A percentile compares a stretch with the other conserved stretches of the same genome.
phyloP scores from a whole-genome alignment of 345 rosid genomes.

The Excoecaria agallocha region DNA sequence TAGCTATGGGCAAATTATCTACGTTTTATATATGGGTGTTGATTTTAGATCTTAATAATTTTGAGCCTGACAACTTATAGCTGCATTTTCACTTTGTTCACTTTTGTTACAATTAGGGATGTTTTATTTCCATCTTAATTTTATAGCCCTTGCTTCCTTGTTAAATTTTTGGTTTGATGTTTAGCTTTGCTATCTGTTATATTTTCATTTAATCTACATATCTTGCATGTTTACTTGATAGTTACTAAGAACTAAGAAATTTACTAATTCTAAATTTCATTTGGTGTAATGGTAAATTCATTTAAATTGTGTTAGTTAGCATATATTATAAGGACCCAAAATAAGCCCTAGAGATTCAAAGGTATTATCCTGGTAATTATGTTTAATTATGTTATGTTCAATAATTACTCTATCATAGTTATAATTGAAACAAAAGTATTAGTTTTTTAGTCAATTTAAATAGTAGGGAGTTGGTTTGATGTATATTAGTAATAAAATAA shows the following conservation, averaged over 20 bases:
- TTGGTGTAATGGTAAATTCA: neutral
- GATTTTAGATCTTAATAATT: constrained; percentile 14
- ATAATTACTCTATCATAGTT: no score
- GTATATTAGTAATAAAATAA: no score
- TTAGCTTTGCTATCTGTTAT: neutral
- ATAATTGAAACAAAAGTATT: no score
- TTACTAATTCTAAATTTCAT: neutral
- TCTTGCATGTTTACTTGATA: neutral
- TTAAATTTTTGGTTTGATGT: neutral
- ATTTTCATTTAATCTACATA: neutral
- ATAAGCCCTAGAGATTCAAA: no score
- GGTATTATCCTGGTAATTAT: no score
- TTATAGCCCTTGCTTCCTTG: neutral
- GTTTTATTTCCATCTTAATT: no score
- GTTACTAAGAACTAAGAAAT: neutral
- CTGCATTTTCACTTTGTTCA: constrained; percentile 6
- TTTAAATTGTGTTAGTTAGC: neutral
- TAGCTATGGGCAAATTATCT: constrained; percentile 53
- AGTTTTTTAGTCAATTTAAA: no score
- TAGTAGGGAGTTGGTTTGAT: no score
- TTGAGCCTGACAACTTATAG: neutral
- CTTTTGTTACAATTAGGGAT: constrained; percentile 1
- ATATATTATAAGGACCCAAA: no score
- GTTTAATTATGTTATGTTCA: no score
- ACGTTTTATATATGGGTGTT: constrained; percentile 88